phyloP scores from a whole-genome alignment of 306 rosid genomes.

The Sindora glabra region DNA sequence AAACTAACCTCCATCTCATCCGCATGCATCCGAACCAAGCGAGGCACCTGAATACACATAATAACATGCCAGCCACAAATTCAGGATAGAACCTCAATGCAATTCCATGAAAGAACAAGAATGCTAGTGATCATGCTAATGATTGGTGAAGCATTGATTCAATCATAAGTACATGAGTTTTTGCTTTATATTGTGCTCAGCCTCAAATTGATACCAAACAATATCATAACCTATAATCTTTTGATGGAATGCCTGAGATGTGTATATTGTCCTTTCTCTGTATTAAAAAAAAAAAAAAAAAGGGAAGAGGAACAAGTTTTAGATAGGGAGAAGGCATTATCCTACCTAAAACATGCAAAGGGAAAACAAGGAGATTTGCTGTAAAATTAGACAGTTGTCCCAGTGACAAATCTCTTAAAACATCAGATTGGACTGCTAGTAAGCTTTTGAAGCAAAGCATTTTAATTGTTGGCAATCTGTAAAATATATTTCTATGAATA shows the following conservation, averaged over 20 bases:
- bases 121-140: background rate
- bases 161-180: background rate
- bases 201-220: background rate
- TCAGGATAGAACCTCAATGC: background rate
- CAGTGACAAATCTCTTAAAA: background rate
- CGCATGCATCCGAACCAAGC: conserved; percentile 96
- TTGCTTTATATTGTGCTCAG: background rate
- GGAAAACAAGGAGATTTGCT: background rate
- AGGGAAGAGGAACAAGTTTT: background rate
- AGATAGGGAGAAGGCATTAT: background rate
- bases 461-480: background rate
- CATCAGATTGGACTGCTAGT: background rate
- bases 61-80: conserved; percentile 14
- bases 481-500: background rate
- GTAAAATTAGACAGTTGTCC: background rate
- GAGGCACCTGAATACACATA: conserved; percentile 69
- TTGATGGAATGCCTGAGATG: background rate
- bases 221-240: background rate
- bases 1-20: conserved; percentile 89
- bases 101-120: background rate
- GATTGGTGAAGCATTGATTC: background rate
- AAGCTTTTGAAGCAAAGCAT: background rate
- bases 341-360: background rate
- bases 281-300: background rate
- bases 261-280: background rate